These are phyloP conservation scores for Antarctomyces pellizariae DNA, from an alignment of 495 filamentous ascomycete species.

Conservation along the genomic window DNA sequence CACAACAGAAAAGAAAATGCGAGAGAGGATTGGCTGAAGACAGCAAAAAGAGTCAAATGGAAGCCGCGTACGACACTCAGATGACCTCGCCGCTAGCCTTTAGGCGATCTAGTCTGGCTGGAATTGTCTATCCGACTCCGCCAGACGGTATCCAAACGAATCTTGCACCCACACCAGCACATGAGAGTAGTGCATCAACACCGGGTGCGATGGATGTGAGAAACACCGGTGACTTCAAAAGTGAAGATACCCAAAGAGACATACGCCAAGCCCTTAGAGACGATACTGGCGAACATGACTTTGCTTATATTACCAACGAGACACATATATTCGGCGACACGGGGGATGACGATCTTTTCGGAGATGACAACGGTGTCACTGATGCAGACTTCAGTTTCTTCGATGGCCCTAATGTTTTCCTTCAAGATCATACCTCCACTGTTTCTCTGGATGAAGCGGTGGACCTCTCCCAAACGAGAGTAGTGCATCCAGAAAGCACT, in stretches of 20 bases:
- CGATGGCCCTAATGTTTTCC: slow-evolving; percentile 24
- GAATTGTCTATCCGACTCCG: slow-evolving; percentile 68
- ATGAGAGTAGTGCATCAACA: slow-evolving; percentile 23
- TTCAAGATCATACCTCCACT: no score
- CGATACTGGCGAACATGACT: slow-evolving; percentile 11
- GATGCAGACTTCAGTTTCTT: slow-evolving; percentile 88
- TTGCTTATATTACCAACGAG: slow-evolving; percentile 29
- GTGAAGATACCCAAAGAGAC: no score
- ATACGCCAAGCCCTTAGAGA: slow-evolving; percentile 3
- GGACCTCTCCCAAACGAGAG: no score
- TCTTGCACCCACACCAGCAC: slow-evolving; percentile 21
- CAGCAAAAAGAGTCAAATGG: no score
- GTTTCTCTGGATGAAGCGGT: no score
- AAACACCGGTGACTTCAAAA: no score
- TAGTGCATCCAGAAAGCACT: no score
- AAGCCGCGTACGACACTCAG: slow-evolving; percentile 12
- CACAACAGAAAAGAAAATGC: slow-evolving; percentile 22
- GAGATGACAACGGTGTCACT: slow-evolving; percentile 54
- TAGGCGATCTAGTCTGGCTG: slow-evolving; percentile 28
- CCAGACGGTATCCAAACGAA: slow-evolving; percentile 43
- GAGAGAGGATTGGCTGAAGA: slow-evolving; percentile 24
- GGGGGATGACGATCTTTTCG: slow-evolving; percentile 57
- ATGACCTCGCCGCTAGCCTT: slow-evolving; percentile 19
- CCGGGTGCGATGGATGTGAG: slow-evolving; percentile 14
- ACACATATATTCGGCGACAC: slow-evolving; percentile 50